Base-by-base conservation (phyloP, 805 yeast species). In the Saccharomycopsis sp. region DNA sequence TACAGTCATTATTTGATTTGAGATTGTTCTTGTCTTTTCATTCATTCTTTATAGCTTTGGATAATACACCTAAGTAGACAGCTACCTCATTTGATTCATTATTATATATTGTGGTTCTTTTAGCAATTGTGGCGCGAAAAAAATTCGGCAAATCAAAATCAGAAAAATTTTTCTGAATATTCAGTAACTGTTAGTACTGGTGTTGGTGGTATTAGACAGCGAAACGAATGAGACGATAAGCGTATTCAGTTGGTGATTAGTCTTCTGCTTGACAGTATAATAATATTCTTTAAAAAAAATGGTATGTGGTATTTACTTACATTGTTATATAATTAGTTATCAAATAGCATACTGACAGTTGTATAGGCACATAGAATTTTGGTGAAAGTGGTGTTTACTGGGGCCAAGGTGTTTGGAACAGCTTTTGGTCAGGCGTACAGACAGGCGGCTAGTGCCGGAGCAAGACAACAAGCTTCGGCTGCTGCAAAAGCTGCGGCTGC, bases 391-490 rank as follows among this genome's bases (percentile, higher is more conserved):
- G 80, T 91, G 54, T 82, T 92, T 68, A 92, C 98, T 8, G 98
- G 98, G 58, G 96, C 97, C 2, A 86, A 89, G 65, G 98, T 93
- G 34, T 91, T 94, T 69, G 97, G 98, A 58, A 83, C 89, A 66
- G 99, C 99, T 0, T 94, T 94, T 71, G 80, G 90, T n/a, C 96
- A 91, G 71, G 98, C 99, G 0, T 94, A 93, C 78, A 87, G 86
- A 68, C 98, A 94, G 74, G 96, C 96, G 1, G 97, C 98, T 17
- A 89, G 93, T 56, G 92, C 92, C 57, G 84, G 96, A n/a, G 90
- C 93, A 1, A 81, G 89, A 29, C 83, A 83, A 64, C 77, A 87
- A 20, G 79, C 84, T 3, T 72, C 77, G n/a, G 74, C 77, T 49
- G 70, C 70, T 22, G 78, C 80, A 2, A 68, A 67, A 29, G 72